Base-by-base conservation (phyloP, 768 basidiomycete genomes). In the Coprinopsis marcescibilis region DNA sequence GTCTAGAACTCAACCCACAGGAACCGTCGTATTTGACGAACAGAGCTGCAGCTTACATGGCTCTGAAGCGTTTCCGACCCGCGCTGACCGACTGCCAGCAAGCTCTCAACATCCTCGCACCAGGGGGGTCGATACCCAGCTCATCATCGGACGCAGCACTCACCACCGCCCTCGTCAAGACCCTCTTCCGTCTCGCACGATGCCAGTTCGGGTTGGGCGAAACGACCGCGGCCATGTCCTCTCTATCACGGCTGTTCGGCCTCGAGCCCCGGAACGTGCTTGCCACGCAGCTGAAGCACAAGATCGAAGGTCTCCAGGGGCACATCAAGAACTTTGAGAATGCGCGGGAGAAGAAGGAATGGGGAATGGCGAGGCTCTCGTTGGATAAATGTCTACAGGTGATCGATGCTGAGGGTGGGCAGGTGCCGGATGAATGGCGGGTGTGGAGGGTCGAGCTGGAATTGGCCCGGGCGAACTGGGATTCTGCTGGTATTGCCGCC, bases 21-120 rank as follows among this genome's bases (percentile, higher is more conserved):
- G 85, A 92, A 62, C 80, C 89, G 0, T 74, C 85, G 2, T 93
- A 85, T 58, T 70, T 84, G 51, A 88, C 89, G 0, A 94, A 94
- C 61, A 81, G 90, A 23, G 90, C 91, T 0, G 90, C 91, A 0
- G 83, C 89, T 2, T 78, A 83, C 59, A 93, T 94, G 78, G 78
- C 81, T 0, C 60, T 87, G 42, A 90, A 91, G 59, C 78, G 78
- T 26, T 93, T 85, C 71, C 72, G 79, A 25, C 65, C 69, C 0
- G 91, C 91, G 0, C 70, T 92, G 14, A 74, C 73, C 29, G 90
- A 94, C 58, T 92, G 89, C 57, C 89, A 89, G 60, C 71, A 71
- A 27, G 90, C 89, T 3, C 15, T 49, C 8, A 72, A 77, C 0
- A 63, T 77, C 0, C 68, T 90, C 4, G 87, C 91, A 64, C 62